These are phyloP conservation scores for Fusarium albosuccineum DNA, from an alignment of 2,329 filamentous ascomycete species.

Conservation along the genomic window DNA sequence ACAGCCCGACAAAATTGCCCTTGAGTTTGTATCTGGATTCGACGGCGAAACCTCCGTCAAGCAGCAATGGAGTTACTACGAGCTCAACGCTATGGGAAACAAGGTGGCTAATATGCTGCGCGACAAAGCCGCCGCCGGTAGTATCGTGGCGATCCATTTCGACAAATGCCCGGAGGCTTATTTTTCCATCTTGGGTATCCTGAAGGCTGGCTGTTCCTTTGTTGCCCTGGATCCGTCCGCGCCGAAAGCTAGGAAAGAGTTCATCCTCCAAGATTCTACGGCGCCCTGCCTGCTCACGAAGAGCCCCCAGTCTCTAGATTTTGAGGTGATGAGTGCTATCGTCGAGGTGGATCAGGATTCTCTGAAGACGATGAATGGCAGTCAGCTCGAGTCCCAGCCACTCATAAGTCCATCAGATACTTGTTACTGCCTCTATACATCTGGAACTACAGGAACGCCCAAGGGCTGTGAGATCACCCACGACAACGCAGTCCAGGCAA, in stretches of 20 bases:
- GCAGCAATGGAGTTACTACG: constrained; percentile 77
- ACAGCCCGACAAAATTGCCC: constrained; percentile 72
- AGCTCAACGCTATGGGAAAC: constrained; percentile 79
- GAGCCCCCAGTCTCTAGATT: constrained; percentile 47
- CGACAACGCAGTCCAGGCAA: constrained; percentile 88
- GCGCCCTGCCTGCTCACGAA: constrained; percentile 74
- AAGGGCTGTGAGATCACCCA: constrained; percentile 93
- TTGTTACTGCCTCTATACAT: constrained; percentile 89
- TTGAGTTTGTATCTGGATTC: constrained; percentile 79
- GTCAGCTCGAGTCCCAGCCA: constrained; percentile 31
- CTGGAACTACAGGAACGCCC: constrained; percentile 86
- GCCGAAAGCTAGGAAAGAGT: constrained; percentile 78
- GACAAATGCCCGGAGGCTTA: constrained; percentile 88
- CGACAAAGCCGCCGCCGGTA: constrained; percentile 64
- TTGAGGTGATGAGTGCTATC: constrained; percentile 49
- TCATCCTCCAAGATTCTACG: constrained; percentile 81
- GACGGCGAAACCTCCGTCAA: constrained; percentile 59
- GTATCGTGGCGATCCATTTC: constrained; percentile 81
- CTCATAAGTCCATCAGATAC: constrained; percentile 63
- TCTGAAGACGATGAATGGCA: constrained; percentile 42
- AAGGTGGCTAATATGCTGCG: constrained; percentile 76
- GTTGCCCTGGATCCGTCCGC: constrained; percentile 83
- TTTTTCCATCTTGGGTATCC: constrained; percentile 82
- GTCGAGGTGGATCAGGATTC: constrained; percentile 50
- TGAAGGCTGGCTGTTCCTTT: constrained; percentile 86